Evolutionary conservation across 495 filamentous ascomycete species (phyloP), one percentile per base, ranked within the genome.

Genomic region (Aspergillus hancockii): DNA sequence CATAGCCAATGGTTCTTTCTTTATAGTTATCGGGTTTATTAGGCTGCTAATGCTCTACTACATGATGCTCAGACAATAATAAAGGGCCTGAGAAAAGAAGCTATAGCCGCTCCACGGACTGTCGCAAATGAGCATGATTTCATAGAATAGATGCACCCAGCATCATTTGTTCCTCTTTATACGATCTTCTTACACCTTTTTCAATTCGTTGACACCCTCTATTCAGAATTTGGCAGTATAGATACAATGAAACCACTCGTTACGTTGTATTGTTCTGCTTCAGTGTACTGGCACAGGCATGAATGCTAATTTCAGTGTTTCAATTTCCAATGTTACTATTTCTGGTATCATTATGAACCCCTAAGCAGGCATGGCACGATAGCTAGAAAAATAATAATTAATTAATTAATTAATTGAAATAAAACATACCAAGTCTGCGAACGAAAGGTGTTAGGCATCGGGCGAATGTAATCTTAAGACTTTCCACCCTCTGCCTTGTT

Each of bases 1-100:
- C 28, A 34, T 10, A 21, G 21, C 38, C 41, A 31, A 30, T 22
- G 14, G 4, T 36, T 25, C 13, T 54, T 54, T 23, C 49, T 16
- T 41, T 12, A 12, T 36, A 36, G 34, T 36, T n/a, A n/a, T n/a
- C 34, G 25, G 7, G 7, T 28, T 28, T 7, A 32, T 31, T 55
- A 31, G 19, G 22, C 10, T 18, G 16, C 25, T 28, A 14, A 47
- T 21, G 25, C 16, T 34, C 49, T 19, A 19, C 30, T 52, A n/a
- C 47, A 18, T 18, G 16, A 22, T 22, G 19, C 19, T 25, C 52
- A 93, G 90, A 80, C 81, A 58, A 87, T 91, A 16, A 86, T 93
- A 22, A 86, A 88, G 64, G 88, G 91, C 64, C 74, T 92, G 49
- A 78, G 87, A 30, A 86, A 82, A 66, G 87, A 91, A 65, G 79